These are phyloP conservation scores for Tausonia pullulans DNA, from an alignment of 1,284 basidiomycete species.

Conservation along the genomic window DNA sequence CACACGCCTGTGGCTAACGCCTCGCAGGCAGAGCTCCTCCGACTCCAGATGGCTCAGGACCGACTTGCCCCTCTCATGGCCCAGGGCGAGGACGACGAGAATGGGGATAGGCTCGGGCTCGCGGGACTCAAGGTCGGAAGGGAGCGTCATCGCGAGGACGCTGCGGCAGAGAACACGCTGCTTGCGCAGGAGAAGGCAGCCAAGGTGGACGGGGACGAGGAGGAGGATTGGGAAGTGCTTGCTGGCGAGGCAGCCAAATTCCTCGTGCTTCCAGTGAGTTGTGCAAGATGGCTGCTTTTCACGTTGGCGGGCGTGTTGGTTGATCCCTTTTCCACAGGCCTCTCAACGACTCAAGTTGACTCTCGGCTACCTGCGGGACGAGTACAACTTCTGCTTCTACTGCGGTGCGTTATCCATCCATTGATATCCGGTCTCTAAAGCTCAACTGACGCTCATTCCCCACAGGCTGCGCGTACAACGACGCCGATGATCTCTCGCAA, in stretches of 20 bases:
- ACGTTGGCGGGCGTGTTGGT: slow-evolving; percentile 13
- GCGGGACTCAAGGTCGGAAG: neutral
- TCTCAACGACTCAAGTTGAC: slow-evolving; percentile 55
- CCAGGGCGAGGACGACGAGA: slow-evolving; percentile 4
- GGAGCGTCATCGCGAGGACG: slow-evolving; percentile 26
- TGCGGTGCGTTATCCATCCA: slow-evolving; percentile 39
- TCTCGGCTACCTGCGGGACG: slow-evolving; percentile 57
- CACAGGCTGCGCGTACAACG: slow-evolving; percentile 49
- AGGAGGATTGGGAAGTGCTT: slow-evolving; percentile 38
- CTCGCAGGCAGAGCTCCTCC: neutral
- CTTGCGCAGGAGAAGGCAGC: slow-evolving; percentile 22
- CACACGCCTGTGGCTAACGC: neutral
- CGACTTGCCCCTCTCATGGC: neutral
- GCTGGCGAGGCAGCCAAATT: slow-evolving; percentile 47
- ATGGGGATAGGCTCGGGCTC: neutral
- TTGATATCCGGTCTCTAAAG: too few species aligned
- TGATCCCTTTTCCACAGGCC: slow-evolving; percentile 39
- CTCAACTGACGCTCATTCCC: too few species aligned
- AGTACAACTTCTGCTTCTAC: slow-evolving; percentile 71
- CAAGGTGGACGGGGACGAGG: slow-evolving; percentile 43
- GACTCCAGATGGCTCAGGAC: slow-evolving; percentile 5
- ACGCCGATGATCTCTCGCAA: slow-evolving; percentile 47
- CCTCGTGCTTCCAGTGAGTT: slow-evolving; percentile 50
- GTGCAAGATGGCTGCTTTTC: neutral
- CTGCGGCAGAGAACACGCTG: slow-evolving; percentile 23